These are phyloP conservation scores for Arctium lappa DNA, from an alignment of 129 eudicot species.

Conservation along the genomic window DNA sequence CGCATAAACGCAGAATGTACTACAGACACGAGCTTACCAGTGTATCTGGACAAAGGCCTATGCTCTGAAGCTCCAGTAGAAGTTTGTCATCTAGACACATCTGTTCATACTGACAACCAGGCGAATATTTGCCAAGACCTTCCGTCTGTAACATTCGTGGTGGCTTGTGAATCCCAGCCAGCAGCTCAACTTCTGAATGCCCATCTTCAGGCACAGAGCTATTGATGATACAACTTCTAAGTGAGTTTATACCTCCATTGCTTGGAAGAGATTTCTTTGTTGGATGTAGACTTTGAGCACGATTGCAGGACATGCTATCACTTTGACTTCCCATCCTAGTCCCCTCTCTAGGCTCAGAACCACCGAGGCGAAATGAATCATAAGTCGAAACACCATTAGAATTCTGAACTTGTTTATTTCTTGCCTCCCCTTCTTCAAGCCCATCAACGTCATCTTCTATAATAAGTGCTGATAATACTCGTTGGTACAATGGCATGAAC, in stretches of 20 bases:
- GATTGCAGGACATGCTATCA: slow-evolving; percentile 23
- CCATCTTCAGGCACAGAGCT: slow-evolving; percentile 30
- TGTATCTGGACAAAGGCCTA: slow-evolving; percentile 61
- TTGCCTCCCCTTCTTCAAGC: slow-evolving; percentile 38
- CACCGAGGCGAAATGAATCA: slow-evolving; percentile 28
- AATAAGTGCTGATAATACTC: slow-evolving; percentile 82
- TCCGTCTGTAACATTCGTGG: slow-evolving; percentile 21
- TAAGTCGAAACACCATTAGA: slow-evolving; percentile 19
- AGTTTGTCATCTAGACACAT: slow-evolving; percentile 55
- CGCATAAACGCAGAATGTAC: neutral
- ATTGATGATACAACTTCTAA: slow-evolving; percentile 25
- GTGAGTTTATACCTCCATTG: slow-evolving; percentile 33
- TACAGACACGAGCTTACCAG: slow-evolving; percentile 50
- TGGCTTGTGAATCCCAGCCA: slow-evolving; percentile 29
- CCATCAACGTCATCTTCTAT: slow-evolving; percentile 57
- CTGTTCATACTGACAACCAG: slow-evolving; percentile 45
- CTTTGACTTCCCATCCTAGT: slow-evolving; percentile 19
- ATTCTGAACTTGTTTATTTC: slow-evolving; percentile 22
- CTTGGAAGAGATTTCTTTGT: slow-evolving; percentile 28
- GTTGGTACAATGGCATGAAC: slow-evolving; percentile 56
- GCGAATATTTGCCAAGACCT: slow-evolving; percentile 20
- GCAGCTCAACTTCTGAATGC: slow-evolving; percentile 36
- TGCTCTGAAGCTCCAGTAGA: slow-evolving; percentile 63
- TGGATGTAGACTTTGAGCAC: slow-evolving; percentile 21
- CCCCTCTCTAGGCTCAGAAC: slow-evolving; percentile 26